phyloP scores from a whole-genome alignment of 176 grass and related monocot species.

The Oryza meyeriana region DNA sequence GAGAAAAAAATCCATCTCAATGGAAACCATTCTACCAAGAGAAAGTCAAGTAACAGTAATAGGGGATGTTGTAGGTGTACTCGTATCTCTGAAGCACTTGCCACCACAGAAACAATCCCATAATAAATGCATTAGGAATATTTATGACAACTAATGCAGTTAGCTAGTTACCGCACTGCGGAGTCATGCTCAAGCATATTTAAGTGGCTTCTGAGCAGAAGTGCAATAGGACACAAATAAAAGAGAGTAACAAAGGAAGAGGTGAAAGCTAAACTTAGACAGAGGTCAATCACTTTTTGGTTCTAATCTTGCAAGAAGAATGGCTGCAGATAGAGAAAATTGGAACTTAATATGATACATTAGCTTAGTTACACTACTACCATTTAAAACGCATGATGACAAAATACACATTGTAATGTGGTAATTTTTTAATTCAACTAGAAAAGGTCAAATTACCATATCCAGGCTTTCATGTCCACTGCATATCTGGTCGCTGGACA shows the following conservation, averaged over 20 bases:
- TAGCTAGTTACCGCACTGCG: neutral
- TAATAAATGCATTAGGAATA: slow-evolving; percentile 12
- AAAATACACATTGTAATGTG: neutral
- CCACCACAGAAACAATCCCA: neutral
- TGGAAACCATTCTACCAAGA: slow-evolving; percentile 5
- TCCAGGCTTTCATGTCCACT: slow-evolving; percentile 31
- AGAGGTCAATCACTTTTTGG: neutral
- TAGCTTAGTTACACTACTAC: neutral
- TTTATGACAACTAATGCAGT: neutral
- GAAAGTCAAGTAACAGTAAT: neutral
- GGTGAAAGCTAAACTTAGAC: neutral
- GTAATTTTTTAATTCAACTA: neutral
- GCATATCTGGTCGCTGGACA: slow-evolving; percentile 37
- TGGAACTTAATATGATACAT: slow-evolving; percentile 8
- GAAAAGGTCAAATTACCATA: slow-evolving; percentile 47
- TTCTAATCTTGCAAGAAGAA: neutral
- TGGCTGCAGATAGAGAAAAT: neutral
- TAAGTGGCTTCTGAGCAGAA: neutral
- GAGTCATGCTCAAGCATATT: slow-evolving; percentile 18
- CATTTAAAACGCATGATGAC: neutral
- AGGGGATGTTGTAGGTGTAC: neutral
- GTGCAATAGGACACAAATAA: neutral
- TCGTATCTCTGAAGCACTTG: neutral
- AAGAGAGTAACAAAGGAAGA: neutral
- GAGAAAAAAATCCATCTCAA: neutral